Conservation (phyloP, 805 yeast genomes). For the Blastobotrys mokoenaii region DNA sequence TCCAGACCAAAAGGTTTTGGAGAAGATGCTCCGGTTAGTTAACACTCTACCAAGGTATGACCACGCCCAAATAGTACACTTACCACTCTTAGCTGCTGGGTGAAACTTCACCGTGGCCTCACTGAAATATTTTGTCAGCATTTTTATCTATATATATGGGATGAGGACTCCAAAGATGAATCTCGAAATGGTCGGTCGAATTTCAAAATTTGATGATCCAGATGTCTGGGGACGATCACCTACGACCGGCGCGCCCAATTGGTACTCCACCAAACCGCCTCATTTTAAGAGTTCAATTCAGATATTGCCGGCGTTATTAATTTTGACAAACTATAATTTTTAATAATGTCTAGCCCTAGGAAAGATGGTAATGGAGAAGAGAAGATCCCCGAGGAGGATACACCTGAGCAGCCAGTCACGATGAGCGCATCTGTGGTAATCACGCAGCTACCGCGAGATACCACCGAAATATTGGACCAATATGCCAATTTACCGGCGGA, state of each 20-base stretch:
- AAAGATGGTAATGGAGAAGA: not conserved
- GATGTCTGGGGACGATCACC: too few relatives aligned
- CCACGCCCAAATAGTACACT: conserved; percentile 17
- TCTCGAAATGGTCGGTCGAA: too few relatives aligned
- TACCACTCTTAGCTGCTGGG: conserved; percentile 62
- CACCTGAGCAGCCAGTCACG: conserved; percentile 23
- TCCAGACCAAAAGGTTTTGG: not conserved
- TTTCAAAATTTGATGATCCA: too few relatives aligned
- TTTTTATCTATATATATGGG: conserved; percentile 21
- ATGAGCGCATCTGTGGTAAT: conserved; percentile 28
- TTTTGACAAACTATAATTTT: too few relatives aligned
- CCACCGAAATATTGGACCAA: conserved; percentile 21
- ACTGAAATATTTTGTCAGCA: conserved; percentile 89
- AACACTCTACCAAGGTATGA: not conserved
- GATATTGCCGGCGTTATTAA: too few relatives aligned
- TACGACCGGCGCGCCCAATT: too few relatives aligned
- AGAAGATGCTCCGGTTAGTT: not conserved
- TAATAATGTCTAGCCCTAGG: too few relatives aligned
- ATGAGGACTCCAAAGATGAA: too few relatives aligned
- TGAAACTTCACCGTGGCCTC: conserved; percentile 69
- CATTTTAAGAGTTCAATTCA: too few relatives aligned
- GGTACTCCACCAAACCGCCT: too few relatives aligned
- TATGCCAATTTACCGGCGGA: conserved; percentile 20
- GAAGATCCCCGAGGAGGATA: conserved; percentile 24
- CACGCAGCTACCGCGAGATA: conserved; percentile 24